Evolutionary conservation across 2,329 filamentous ascomycete genomes (phyloP).

Genomic region (Didymella exigua): DNA sequence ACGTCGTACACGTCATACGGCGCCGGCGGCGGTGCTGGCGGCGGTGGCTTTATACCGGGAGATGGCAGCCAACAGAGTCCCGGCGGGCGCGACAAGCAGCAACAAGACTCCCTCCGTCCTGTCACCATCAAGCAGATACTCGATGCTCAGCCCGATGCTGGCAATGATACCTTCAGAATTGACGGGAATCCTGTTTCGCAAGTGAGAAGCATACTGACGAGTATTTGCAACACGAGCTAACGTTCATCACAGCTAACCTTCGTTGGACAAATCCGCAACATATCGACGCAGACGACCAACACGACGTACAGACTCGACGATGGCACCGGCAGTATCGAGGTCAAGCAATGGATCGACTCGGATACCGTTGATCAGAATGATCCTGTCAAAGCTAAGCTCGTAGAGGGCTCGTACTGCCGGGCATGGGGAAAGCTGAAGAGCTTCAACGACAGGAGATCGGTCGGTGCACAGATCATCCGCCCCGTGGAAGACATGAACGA

Average conservation of each 20-base stretch:
- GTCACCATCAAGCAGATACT: slow-evolving; percentile 95
- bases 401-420: slow-evolving; percentile 79
- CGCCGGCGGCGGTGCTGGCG: slow-evolving; percentile 59
- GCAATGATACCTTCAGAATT: slow-evolving; percentile 75
- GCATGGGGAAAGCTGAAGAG: slow-evolving; percentile 83
- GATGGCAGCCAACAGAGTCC: slow-evolving; percentile 54
- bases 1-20: slow-evolving; percentile 63
- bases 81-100: slow-evolving; percentile 57
- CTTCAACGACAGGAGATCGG: slow-evolving; percentile 81
- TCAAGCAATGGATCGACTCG: slow-evolving; percentile 82
- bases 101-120: slow-evolving; percentile 86
- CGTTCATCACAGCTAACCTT: slow-evolving; percentile 70
- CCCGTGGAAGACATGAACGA: slow-evolving; percentile 87
- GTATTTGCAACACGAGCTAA: slow-evolving; percentile 16
- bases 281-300: slow-evolving; percentile 87
- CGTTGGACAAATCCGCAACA: slow-evolving; percentile 86
- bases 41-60: slow-evolving; percentile 66
- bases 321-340: slow-evolving; percentile 89
- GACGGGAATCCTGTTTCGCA: slow-evolving; percentile 74
- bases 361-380: slow-evolving; percentile 56
- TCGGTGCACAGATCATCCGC: slow-evolving; percentile 80
- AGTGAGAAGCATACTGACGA: slow-evolving; percentile 37
- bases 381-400: slow-evolving; percentile 60
- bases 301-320: slow-evolving; percentile 93
- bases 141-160: slow-evolving; percentile 67